Evolutionary conservation across 192 early-diverging fungal genomes (phyloP).

Genomic region (Dissophora globulifera): DNA sequence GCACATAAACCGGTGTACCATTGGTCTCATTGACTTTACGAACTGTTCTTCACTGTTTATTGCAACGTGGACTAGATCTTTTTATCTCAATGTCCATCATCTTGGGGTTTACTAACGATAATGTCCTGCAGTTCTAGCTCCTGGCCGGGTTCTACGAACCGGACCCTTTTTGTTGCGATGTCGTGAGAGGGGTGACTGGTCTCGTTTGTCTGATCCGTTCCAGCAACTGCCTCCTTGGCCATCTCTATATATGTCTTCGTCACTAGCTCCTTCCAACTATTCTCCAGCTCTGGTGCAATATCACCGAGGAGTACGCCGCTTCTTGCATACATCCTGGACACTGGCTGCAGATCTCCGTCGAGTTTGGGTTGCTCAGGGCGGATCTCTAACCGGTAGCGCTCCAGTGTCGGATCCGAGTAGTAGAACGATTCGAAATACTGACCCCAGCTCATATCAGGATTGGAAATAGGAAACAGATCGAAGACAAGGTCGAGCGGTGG

Average conservation of each 20-base stretch:
- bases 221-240: constrained; percentile 48
- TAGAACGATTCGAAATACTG: constrained; percentile 55
- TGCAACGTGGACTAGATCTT: too few species aligned
- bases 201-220: constrained; percentile 44
- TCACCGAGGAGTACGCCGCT: constrained; percentile 55
- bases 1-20: too few species aligned
- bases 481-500: constrained; percentile 59
- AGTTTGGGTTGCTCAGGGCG: constrained; percentile 58
- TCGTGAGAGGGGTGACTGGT: constrained; percentile 33
- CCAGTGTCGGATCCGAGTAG: constrained; percentile 45
- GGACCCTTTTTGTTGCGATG: constrained; percentile 14
- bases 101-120: constrained; percentile 20
- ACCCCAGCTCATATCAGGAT: constrained; percentile 55
- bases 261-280: constrained; percentile 53
- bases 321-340: constrained; percentile 56
- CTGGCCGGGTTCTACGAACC: constrained; percentile 26
- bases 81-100: too few species aligned
- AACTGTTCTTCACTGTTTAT: too few species aligned
- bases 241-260: constrained; percentile 45
- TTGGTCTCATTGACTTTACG: too few species aligned
- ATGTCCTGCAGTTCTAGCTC: constrained; percentile 42
- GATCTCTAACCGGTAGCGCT: constrained; percentile 56
- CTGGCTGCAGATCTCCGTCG: constrained; percentile 51
- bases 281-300: constrained; percentile 53
- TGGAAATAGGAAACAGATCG: constrained; percentile 53